These are phyloP conservation scores for Aspergillus conjunctus DNA, from an alignment of 495 filamentous ascomycete species.

Conservation along the genomic window DNA sequence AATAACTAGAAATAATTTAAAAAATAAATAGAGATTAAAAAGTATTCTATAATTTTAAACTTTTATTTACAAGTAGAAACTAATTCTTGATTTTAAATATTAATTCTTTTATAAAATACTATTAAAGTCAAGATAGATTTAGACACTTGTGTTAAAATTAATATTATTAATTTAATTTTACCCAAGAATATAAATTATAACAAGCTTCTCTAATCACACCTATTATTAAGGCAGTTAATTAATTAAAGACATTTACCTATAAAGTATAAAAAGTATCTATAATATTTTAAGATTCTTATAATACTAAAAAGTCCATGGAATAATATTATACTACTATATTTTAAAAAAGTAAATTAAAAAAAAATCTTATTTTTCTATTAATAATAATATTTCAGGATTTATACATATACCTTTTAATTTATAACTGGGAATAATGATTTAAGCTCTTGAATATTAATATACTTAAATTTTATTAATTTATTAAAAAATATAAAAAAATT, in stretches of 20 bases:
- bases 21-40: slow-evolving; percentile 1
- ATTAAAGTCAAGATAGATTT: background rate
- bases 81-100: background rate
- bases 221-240: no score
- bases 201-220: no score
- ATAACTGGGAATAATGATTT: no score
- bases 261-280: no score
- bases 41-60: slow-evolving; percentile 4
- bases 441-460: background rate
- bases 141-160: background rate
- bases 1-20: no score
- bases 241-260: no score
- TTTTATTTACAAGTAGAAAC: slow-evolving; percentile 2
- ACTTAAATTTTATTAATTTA: background rate
- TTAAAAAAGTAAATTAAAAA: background rate
- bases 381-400: background rate
- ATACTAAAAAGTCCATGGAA: no score
- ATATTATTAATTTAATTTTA: background rate
- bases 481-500: background rate
- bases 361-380: background rate
- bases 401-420: no score
- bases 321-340: no score
- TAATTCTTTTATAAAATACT: no score
- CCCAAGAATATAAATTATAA: background rate
- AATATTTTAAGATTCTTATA: no score